Evolutionary conservation across 768 basidiomycete genomes (phyloP).

Genomic region (Tricholoma hemisulphureum): DNA sequence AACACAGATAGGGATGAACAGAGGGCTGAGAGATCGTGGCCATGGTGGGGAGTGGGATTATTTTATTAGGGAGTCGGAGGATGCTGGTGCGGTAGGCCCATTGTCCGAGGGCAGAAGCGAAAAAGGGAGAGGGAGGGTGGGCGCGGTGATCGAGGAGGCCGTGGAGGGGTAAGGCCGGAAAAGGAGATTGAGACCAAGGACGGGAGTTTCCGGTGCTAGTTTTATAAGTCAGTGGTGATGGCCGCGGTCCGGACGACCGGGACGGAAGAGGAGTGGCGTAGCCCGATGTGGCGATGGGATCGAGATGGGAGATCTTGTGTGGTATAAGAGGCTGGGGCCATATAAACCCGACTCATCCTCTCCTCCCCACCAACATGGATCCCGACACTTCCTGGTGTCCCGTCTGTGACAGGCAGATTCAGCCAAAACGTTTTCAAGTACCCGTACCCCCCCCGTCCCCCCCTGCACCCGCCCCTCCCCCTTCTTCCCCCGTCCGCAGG

Average conservation of each 20-base stretch:
- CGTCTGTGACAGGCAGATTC: slow-evolving; percentile 72
- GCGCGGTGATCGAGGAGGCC: not conserved
- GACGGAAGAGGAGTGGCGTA: slow-evolving; percentile 8
- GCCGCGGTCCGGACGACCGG: slow-evolving; percentile 19
- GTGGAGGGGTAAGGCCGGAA: not conserved
- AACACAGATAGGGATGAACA: too few species aligned
- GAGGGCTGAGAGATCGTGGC: too few species aligned
- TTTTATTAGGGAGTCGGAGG: not conserved
- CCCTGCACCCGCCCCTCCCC: slow-evolving; percentile 23
- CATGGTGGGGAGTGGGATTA: not conserved
- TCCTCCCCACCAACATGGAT: slow-evolving; percentile 32
- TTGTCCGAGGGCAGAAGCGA: not conserved
- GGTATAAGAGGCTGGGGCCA: slow-evolving; percentile 9
- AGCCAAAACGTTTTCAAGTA: slow-evolving; percentile 70
- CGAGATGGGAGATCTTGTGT: slow-evolving; percentile 25
- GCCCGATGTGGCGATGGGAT: slow-evolving; percentile 15
- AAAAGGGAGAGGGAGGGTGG: not conserved
- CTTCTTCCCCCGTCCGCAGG: slow-evolving; percentile 16
- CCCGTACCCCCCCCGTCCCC: slow-evolving; percentile 35
- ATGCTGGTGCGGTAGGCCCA: not conserved
- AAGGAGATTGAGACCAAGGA: not conserved
- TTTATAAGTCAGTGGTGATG: too few species aligned
- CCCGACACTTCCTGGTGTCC: slow-evolving; percentile 81
- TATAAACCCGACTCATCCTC: not conserved
- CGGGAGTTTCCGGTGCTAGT: too few species aligned